These are phyloP conservation scores for Suillus bovinus DNA, from an alignment of 768 basidiomycete species.

Conservation along the genomic window DNA sequence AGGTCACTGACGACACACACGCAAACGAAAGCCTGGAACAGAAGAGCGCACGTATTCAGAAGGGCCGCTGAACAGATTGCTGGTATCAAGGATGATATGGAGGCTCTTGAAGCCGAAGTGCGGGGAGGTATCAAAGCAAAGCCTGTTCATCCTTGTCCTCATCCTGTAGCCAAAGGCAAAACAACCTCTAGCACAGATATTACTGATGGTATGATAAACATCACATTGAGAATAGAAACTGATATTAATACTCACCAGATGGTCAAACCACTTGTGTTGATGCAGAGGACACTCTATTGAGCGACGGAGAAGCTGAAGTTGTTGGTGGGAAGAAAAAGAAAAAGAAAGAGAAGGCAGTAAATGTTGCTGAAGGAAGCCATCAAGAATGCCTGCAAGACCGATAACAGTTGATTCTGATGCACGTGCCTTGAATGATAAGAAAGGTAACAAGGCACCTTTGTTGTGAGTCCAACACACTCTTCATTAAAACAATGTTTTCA, in stretches of 20 bases:
- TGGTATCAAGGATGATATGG: too few species aligned
- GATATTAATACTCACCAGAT: background rate
- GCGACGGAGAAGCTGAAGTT: background rate
- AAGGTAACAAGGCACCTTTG: too few species aligned
- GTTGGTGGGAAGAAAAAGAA: background rate
- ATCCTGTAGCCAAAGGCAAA: background rate
- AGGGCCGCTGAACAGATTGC: too few species aligned
- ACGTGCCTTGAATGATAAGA: too few species aligned
- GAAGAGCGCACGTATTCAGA: too few species aligned
- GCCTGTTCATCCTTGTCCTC: constrained; percentile 8
- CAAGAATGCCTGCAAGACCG: background rate
- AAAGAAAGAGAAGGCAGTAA: background rate
- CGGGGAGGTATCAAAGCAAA: background rate
- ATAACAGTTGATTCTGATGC: background rate
- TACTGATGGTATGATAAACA: background rate
- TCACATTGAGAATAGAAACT: background rate
- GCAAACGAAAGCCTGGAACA: too few species aligned
- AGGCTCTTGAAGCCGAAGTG: background rate
- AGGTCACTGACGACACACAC: too few species aligned
- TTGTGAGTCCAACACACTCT: too few species aligned
- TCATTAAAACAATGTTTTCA: background rate
- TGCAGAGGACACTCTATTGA: background rate
- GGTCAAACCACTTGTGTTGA: background rate
- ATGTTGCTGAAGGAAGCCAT: background rate
- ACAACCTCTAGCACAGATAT: background rate